Base-by-base conservation (phyloP, 169 alveolate species). In the Plasmodium vivax region DNA sequence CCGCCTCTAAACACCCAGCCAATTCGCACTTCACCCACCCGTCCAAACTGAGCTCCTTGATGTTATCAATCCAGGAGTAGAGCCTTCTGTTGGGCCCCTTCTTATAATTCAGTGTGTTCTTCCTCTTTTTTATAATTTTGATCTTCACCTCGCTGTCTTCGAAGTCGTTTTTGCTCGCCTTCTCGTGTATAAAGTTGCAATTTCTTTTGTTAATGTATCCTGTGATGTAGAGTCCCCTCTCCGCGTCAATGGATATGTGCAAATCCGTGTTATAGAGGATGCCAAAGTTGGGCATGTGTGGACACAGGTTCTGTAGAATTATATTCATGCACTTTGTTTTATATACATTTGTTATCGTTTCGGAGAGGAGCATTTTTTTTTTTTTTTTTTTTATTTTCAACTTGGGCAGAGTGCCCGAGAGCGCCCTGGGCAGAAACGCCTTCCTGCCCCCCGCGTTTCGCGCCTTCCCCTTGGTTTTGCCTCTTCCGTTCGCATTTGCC, bases 281-380 rank as follows among this genome's bases (percentile, higher is more conserved):
- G 2, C 97, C 97, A 84, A 97, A 97, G 87, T 95, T 94, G 2
- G 99, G 99, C 80, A 97, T 93, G 91, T 97, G 98, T 7, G 96
- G 96, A 10, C 97, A 94, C 77, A 97, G 80, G 51, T 93, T 95
- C 72, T 94, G 95, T 14, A 97, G 92, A 23, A 97, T 71, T 79
- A 93, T 93, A 74, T 97, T 92, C 97, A 92, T 47, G 72, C 97
- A 79, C 54, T 93, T 77, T 12, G 95, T 74, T 82, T 93, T 73
- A 14, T 81, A 81, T 62, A 82, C 85, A 71, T 92, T 68, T 27
- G 95, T 93, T 58, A 95, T 93, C 23, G 83, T 87, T 58, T 79
- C 92, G 43, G 94, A 90, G 43, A 90, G 82, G 32, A 92, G 30
- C 10, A 92, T 82, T 38, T 62, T 43, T 82, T 54, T 82, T 19